phyloP scores from a whole-genome alignment of 192 early-diverging fungal genomes.

The Lunasporangiospora selenospora region DNA sequence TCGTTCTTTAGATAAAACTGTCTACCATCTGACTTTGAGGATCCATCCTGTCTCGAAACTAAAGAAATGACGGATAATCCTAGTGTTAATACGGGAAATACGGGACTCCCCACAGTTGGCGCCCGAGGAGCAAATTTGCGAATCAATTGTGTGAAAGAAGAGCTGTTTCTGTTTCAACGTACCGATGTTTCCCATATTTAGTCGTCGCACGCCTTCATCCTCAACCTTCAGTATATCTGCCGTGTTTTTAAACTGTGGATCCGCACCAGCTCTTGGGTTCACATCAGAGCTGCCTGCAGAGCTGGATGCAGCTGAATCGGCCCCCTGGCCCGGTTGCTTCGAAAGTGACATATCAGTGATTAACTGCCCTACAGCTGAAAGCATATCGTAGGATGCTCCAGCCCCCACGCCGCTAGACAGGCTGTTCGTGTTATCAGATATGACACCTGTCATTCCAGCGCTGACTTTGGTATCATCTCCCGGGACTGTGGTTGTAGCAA shows the following conservation, averaged over 20 bases:
- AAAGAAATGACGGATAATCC: neutral
- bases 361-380: slow-evolving; percentile 12
- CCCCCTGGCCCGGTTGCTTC: slow-evolving; percentile 11
- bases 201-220: slow-evolving; percentile 31
- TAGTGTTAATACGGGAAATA: too few relatives aligned
- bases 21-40: slow-evolving; percentile 39
- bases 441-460: slow-evolving; percentile 31
- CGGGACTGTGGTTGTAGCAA: slow-evolving; percentile 29
- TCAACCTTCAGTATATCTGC: slow-evolving; percentile 37
- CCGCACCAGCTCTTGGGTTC: slow-evolving; percentile 4
- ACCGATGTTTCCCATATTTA: slow-evolving; percentile 48
- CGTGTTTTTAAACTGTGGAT: slow-evolving; percentile 29
- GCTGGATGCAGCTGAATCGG: neutral
- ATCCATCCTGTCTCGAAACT: slow-evolving; percentile 38
- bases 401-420: neutral
- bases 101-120: too few relatives aligned
- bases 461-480: slow-evolving; percentile 36
- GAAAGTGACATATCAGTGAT: slow-evolving; percentile 20
- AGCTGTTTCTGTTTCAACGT: slow-evolving; percentile 1
- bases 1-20: slow-evolving; percentile 44
- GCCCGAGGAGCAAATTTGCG: too few relatives aligned
- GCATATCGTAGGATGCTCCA: too few relatives aligned
- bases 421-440: slow-evolving; percentile 3
- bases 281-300: neutral
- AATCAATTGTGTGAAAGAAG: too few relatives aligned